A percentile compares a stretch with the other conserved stretches of the same genome.
phyloP scores from a whole-genome alignment of 768 basidiomycete genomes.

The Psilocybe tampanensis region DNA sequence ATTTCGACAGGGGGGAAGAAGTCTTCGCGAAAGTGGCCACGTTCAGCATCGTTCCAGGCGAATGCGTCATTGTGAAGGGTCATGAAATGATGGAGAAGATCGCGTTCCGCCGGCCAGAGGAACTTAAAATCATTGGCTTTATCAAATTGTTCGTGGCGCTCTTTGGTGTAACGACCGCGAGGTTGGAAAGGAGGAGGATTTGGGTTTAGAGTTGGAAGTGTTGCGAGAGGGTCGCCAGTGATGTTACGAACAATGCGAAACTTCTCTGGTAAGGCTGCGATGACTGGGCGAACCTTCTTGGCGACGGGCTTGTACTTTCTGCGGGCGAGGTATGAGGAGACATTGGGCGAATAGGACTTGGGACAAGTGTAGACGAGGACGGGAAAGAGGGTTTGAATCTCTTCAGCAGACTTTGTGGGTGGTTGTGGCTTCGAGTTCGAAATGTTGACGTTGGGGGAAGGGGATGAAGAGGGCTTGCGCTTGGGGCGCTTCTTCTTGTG shows the following conservation, averaged over 20 bases:
- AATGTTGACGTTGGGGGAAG: too few relatives aligned
- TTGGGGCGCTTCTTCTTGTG: too few relatives aligned
- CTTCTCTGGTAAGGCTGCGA: constrained; percentile 23
- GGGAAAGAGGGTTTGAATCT: too few relatives aligned
- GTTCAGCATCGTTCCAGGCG: too few relatives aligned
- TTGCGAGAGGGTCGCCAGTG: constrained; percentile 27
- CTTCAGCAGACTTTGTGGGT: too few relatives aligned
- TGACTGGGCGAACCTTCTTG: constrained; percentile 23
- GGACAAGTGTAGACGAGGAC: not conserved
- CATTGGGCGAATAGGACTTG: not conserved
- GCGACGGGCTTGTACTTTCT: constrained; percentile 36
- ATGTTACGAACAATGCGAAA: constrained; percentile 30
- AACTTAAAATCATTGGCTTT: constrained; percentile 16
- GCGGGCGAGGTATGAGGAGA: not conserved
- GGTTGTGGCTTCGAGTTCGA: too few relatives aligned
- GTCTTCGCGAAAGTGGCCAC: too few relatives aligned
- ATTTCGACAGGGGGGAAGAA: too few relatives aligned
- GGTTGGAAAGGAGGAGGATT: constrained; percentile 22
- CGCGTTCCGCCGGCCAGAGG: constrained; percentile 27
- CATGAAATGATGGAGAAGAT: constrained; percentile 32
- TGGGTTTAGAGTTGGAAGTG: constrained; percentile 21
- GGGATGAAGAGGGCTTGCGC: too few relatives aligned
- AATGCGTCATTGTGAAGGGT: constrained; percentile 15
- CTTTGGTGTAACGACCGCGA: constrained; percentile 24
- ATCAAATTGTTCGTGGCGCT: constrained; percentile 20